phyloP scores from a whole-genome alignment of 768 basidiomycete genomes.

The Lactifluus piperatus region DNA sequence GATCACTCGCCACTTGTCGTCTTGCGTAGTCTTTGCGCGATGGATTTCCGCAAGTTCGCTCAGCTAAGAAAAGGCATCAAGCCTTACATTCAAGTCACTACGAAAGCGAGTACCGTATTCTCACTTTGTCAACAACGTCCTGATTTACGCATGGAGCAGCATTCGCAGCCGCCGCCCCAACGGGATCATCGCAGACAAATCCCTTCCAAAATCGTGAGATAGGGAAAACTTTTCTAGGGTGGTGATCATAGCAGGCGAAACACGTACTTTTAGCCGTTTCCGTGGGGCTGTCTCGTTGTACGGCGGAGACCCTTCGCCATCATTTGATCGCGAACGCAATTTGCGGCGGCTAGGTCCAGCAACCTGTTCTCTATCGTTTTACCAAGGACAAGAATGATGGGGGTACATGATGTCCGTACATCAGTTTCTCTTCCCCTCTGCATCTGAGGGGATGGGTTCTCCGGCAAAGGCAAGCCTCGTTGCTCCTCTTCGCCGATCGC shows the following conservation, averaged over 20 bases:
- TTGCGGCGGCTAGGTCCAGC: not conserved
- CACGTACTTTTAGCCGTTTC: conserved; percentile 4
- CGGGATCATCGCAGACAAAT: conserved; percentile 53
- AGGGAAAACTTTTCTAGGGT: not conserved
- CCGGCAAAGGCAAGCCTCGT: not conserved
- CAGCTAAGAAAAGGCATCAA: conserved; percentile 36
- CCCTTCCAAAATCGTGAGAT: conserved; percentile 32
- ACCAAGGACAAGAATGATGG: not conserved
- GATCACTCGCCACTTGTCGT: conserved; percentile 60
- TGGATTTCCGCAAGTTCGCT: conserved; percentile 59
- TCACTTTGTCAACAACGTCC: conserved; percentile 65
- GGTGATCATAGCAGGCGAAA: not conserved
- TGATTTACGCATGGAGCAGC: conserved; percentile 47
- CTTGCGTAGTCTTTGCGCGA: conserved; percentile 46
- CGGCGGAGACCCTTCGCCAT: not conserved
- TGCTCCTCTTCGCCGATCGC: not conserved
- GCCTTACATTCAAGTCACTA: not conserved
- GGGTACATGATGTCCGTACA: not conserved
- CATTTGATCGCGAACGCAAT: not conserved
- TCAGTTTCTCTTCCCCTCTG: not conserved
- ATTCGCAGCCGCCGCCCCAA: conserved; percentile 25
- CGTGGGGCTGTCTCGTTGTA: not conserved
- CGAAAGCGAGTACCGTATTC: not conserved
- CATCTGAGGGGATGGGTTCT: not conserved
- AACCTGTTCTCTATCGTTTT: not conserved